Evolutionary conservation across 768 basidiomycete species (phyloP), one percentile per base, ranked within the genome.

Genomic region (Kwoniella mangroviensis): DNA sequence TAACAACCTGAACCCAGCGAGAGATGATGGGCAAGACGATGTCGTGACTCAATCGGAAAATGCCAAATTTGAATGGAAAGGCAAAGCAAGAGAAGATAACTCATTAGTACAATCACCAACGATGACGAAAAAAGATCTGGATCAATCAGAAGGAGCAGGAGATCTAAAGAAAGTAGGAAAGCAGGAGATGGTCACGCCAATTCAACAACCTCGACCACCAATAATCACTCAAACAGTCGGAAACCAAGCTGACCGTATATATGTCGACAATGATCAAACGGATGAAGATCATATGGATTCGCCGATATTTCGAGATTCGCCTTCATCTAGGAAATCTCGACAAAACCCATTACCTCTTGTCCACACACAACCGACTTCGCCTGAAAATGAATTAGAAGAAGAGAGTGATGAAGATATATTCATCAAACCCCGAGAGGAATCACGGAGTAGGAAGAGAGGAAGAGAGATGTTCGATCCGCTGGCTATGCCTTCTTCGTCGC

Each of bases 351-450:
- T n/a, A 11, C 53, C 15, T 24, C 54, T 24, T 1, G 22, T n/a
- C 24, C 54, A 13, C 9, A n/a, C 2, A 22, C n/a, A 42, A 52
- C 49, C 45, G 52, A 65, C 17, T 28, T 34, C 53, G 21, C 54
- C 28, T 13, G n/a, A 17, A 3, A n/a, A 28, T 5, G 49, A 21
- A 53, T 28, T 49, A 9, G 56, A 72, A n/a, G 58, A 65, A 17
- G 62, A 63, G 26, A 69, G 68, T 51, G 72, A 73, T 17, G 72
- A 69, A 17, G 71, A 67, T 21, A 69, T 69, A 19, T 42, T 43
- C 2, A 53, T 73, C 13, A 59, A 52, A 26, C 72, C 68, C 3
- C 28, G 28, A 21, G 56, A 10, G 19, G 28, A 26, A 9, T 10
- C 3, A 11, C 42, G 43, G n/a, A 51, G 17, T 11, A 49, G 1